Conservation (phyloP, 1,284 basidiomycete species). For the Cutaneotrichosporon sp. region DNA sequence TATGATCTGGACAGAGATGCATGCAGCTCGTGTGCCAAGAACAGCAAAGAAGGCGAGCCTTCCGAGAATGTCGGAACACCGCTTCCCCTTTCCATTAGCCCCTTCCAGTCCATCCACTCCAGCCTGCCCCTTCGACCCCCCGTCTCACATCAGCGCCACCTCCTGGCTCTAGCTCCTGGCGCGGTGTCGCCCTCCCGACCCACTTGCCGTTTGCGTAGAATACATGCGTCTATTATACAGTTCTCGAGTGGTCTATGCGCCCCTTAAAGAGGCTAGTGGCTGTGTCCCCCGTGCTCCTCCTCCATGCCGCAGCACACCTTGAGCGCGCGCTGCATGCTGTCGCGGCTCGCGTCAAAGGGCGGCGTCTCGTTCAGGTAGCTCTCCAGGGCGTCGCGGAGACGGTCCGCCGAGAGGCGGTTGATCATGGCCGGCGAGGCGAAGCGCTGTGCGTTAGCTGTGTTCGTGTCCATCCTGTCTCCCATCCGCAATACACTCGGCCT, state of each 20-base stretch:
- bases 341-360: slow-evolving; percentile 20
- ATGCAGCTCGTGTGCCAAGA: too few relatives aligned
- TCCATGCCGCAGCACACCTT: slow-evolving; percentile 28
- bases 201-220: too few relatives aligned
- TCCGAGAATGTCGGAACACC: too few relatives aligned
- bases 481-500: too few relatives aligned
- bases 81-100: too few relatives aligned
- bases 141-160: too few relatives aligned
- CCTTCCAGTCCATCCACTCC: too few relatives aligned
- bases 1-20: too few relatives aligned
- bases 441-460: slow-evolving; percentile 4
- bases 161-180: too few relatives aligned
- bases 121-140: too few relatives aligned
- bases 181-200: too few relatives aligned
- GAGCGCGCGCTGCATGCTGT: slow-evolving; percentile 21
- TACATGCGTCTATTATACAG: not conserved
- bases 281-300: not conserved
- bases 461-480: not conserved
- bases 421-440: slow-evolving; percentile 17
- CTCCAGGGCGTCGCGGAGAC: slow-evolving; percentile 25
- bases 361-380: slow-evolving; percentile 26
- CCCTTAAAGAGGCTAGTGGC: not conserved
- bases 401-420: slow-evolving; percentile 19
- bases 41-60: too few relatives aligned
- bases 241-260: not conserved